Percentiles rank a stretch among this genome's conserved stretches.
These are phyloP conservation scores for Medicago arabica DNA, from an alignment of 306 rosid genomes.

Conservation along the genomic window DNA sequence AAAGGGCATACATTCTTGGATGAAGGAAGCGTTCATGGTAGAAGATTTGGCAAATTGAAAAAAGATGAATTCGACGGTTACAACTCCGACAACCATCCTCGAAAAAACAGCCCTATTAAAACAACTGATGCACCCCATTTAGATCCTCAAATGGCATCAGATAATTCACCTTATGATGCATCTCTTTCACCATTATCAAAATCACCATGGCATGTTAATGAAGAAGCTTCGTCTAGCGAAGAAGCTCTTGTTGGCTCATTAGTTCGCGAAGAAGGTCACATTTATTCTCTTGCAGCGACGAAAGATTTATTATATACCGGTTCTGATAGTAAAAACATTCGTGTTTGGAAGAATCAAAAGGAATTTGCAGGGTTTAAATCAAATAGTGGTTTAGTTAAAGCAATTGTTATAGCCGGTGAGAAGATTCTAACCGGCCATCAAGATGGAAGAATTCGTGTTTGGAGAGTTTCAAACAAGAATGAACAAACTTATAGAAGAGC, in stretches of 20 bases:
- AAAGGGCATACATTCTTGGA: conserved; percentile 42
- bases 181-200: conserved; percentile 61
- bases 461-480: conserved; percentile 63
- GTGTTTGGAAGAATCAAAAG: conserved; percentile 90
- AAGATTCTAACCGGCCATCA: conserved; percentile 87
- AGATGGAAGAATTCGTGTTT: conserved; percentile 84
- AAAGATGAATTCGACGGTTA: conserved; percentile 42
- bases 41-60: conserved; percentile 48
- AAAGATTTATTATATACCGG: conserved; percentile 80
- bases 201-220: conserved; percentile 77
- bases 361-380: conserved; percentile 76
- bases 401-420: conserved; percentile 60
- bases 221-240: conserved; percentile 32
- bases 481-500: conserved; percentile 54
- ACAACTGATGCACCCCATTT: conserved; percentile 19
- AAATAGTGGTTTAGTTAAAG: conserved; percentile 79
- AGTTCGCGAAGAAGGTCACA: conserved; percentile 88
- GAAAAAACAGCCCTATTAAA: conserved; percentile 19
- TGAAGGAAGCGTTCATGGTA: conserved; percentile 42
- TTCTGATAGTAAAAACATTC: conserved; percentile 86
- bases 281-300: conserved; percentile 79
- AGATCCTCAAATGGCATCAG: conserved; percentile 38
- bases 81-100: conserved; percentile 27
- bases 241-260: conserved; percentile 70
- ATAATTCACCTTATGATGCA: conserved; percentile 31